phyloP scores from a whole-genome alignment of 768 basidiomycete genomes.

The Podaxis sp. region DNA sequence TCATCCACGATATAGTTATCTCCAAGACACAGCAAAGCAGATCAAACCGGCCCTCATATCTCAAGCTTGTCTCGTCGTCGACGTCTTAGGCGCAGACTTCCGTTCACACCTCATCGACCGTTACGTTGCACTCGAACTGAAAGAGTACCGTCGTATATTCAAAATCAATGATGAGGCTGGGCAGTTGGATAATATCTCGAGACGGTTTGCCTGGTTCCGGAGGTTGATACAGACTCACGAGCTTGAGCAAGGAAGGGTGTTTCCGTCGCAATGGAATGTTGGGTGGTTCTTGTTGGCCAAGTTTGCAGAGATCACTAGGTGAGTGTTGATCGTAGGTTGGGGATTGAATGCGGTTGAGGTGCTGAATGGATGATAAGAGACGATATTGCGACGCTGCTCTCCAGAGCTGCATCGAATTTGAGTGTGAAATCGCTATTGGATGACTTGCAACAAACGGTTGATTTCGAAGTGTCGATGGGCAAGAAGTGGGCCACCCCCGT shows the following conservation, averaged over 20 bases:
- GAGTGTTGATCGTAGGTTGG: slow-evolving; percentile 14
- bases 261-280: slow-evolving; percentile 86
- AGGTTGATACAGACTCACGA: slow-evolving; percentile 84
- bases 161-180: slow-evolving; percentile 92
- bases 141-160: slow-evolving; percentile 96
- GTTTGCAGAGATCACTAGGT: slow-evolving; percentile 93
- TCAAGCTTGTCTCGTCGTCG: slow-evolving; percentile 87
- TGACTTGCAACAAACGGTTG: slow-evolving; percentile 79
- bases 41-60: slow-evolving; percentile 64
- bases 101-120: slow-evolving; percentile 81
- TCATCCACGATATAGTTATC: slow-evolving; percentile 51
- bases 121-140: slow-evolving; percentile 86
- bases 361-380: slow-evolving; percentile 48
- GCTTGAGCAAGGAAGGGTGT: slow-evolving; percentile 78
- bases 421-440: slow-evolving; percentile 83
- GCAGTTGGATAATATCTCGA: slow-evolving; percentile 89
- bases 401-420: slow-evolving; percentile 72
- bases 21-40: slow-evolving; percentile 72
- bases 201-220: slow-evolving; percentile 95
- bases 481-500: slow-evolving; percentile 84
- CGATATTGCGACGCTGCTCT: slow-evolving; percentile 78
- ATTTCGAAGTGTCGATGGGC: slow-evolving; percentile 82
- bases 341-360: not conserved
- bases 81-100: slow-evolving; percentile 85
- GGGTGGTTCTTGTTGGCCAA: slow-evolving; percentile 78